phyloP scores from a whole-genome alignment of 2,329 filamentous ascomycete genomes.

The Cercospora citrullina region DNA sequence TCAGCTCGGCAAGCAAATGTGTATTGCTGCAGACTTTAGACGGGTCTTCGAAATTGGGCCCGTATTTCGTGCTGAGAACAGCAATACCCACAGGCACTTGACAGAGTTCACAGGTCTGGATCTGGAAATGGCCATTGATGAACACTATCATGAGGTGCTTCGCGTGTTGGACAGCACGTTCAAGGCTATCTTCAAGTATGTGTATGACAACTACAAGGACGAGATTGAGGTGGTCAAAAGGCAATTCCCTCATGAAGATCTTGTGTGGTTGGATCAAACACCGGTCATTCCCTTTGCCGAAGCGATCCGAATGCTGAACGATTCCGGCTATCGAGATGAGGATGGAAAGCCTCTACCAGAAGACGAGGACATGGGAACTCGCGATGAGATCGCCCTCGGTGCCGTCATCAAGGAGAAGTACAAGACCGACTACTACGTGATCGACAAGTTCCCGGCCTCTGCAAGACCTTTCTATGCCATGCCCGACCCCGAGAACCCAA shows the following conservation, averaged over 20 bases:
- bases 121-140: slow-evolving; percentile 86
- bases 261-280: slow-evolving; percentile 84
- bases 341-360: slow-evolving; percentile 69
- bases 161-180: slow-evolving; percentile 75
- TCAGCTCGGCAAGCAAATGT: slow-evolving; percentile 90
- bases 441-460: slow-evolving; percentile 86
- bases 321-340: slow-evolving; percentile 74
- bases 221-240: slow-evolving; percentile 79
- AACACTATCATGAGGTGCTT: slow-evolving; percentile 87
- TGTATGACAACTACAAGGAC: slow-evolving; percentile 66
- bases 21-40: slow-evolving; percentile 83
- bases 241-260: slow-evolving; percentile 81
- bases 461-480: slow-evolving; percentile 92
- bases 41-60: slow-evolving; percentile 86
- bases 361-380: slow-evolving; percentile 78
- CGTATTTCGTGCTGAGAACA: slow-evolving; percentile 93
- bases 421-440: slow-evolving; percentile 85
- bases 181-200: slow-evolving; percentile 72
- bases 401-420: slow-evolving; percentile 83
- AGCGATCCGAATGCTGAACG: slow-evolving; percentile 76
- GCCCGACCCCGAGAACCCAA: slow-evolving; percentile 70
- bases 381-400: slow-evolving; percentile 83
- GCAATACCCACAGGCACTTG: slow-evolving; percentile 90
- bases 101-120: slow-evolving; percentile 94
- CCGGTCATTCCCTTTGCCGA: slow-evolving; percentile 78